These are phyloP conservation scores for Rhodotorula glutinis DNA, from an alignment of 1,284 basidiomycete species.

Conservation along the genomic window DNA sequence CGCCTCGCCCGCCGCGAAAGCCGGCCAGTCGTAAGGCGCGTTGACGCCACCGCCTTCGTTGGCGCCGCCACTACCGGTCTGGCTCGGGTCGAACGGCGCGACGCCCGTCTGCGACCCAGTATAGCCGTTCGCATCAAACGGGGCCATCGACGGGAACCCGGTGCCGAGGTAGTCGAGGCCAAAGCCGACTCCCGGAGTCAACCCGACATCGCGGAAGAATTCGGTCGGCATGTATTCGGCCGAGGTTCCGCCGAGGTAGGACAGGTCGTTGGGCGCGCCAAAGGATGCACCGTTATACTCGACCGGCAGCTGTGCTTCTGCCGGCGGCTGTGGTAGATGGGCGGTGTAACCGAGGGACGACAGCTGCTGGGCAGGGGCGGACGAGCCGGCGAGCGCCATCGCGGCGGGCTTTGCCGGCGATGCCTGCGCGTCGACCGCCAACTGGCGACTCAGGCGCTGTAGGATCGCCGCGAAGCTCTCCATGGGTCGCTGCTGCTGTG, in stretches of 20 bases:
- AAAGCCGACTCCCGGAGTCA: background rate
- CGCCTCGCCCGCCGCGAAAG: background rate
- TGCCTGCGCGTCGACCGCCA: slow-evolving; percentile 1
- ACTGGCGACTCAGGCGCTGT: slow-evolving; percentile 6
- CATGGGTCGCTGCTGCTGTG: no score
- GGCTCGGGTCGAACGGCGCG: background rate
- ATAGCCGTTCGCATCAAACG: background rate
- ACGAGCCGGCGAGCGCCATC: no score
- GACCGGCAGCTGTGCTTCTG: no score
- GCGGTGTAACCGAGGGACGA: background rate
- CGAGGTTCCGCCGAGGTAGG: background rate
- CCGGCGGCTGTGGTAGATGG: no score
- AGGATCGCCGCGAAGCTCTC: slow-evolving; percentile 25
- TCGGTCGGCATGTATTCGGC: slow-evolving; percentile 12
- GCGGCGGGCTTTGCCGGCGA: background rate
- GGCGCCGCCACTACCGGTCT: background rate
- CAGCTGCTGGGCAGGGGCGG: no score
- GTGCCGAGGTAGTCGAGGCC: background rate
- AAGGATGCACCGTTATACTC: background rate
- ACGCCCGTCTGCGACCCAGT: background rate
- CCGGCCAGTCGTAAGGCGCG: background rate
- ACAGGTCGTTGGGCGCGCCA: background rate
- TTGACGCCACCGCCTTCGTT: background rate
- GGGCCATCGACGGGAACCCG: no score
- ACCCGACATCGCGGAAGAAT: slow-evolving; percentile 22